Evolutionary conservation across 768 basidiomycete species (phyloP).

Genomic region (Xerocomus brunneocitrinus): DNA sequence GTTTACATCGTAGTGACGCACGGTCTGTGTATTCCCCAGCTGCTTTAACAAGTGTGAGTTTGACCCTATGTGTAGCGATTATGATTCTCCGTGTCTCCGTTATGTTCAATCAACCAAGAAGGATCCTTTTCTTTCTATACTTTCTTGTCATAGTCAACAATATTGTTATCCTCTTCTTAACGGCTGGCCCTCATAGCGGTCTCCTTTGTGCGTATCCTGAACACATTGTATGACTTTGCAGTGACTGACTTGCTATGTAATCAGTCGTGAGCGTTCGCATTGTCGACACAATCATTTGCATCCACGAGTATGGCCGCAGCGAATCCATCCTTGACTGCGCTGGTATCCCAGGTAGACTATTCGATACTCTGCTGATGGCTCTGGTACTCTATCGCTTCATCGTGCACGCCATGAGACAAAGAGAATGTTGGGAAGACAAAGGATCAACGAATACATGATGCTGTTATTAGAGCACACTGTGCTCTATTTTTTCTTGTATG

Average conservation of each 20-base stretch:
- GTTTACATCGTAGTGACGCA: background rate
- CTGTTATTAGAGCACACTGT: conserved; percentile 7
- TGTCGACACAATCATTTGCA: background rate
- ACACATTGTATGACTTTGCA: background rate
- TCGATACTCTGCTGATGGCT: conserved; percentile 6
- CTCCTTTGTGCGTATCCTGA: background rate
- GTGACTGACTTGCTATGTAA: background rate
- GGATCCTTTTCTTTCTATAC: conserved; percentile 3
- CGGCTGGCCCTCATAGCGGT: conserved; percentile 1
- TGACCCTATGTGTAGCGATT: conserved; percentile 1
- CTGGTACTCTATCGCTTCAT: conserved; percentile 9
- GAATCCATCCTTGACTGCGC: background rate
- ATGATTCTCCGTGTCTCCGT: conserved; percentile 14
- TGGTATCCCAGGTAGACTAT: background rate
- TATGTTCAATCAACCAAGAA: conserved; percentile 9
- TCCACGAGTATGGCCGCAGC: background rate
- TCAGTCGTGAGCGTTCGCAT: background rate
- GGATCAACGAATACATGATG: conserved; percentile 8
- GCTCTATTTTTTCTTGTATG: conserved; percentile 12
- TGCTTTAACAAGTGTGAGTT: background rate
- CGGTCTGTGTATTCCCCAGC: conserved; percentile 2
- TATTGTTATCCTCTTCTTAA: background rate
- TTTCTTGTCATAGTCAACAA: background rate
- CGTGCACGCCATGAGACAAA: conserved; percentile 1
- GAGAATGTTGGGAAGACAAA: background rate